Evolutionary conservation across 2,329 filamentous ascomycete species (phyloP), one percentile per base, ranked within the genome.

Genomic region (Botrytis elliptica): DNA sequence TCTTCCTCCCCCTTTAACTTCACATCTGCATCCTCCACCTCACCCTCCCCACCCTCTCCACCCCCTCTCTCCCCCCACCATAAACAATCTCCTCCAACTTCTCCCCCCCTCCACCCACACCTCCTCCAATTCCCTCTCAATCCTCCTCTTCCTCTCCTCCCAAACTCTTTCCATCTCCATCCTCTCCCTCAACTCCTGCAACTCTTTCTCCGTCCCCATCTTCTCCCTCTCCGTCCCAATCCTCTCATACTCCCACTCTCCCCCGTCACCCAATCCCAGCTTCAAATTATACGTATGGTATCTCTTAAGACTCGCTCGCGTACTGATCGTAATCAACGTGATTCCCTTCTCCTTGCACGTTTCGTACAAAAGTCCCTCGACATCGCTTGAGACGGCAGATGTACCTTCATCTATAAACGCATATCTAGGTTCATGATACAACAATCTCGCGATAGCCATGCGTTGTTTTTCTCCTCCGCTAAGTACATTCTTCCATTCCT

Each of bases 401-500:
- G 96, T 99, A 12, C 94, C 95, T 83, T 99, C 96, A 76, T 99
- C 96, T 73, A 99, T 90, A 79, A 99, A 94, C 3, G 94, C 96
- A 81, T 97, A 99, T 75, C 92, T 88, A 25, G 96, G 96, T 84
- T 98, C 95, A 80, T 99, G 96, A 80, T 99, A 99, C 59, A 98
- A 85, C 68, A 99, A 82, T 63, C 96, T 87, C 6, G 97, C 95
- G 79, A 99, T 94, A 0, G 90, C 94, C 88, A 99, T 93, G 36
- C 96, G 88, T 84, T 99, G 96, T 85, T 99, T 99, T 86, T 99
- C 96, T 20, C 96, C 96, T 57, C 96, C 96, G 77, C 92, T 95
- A n/a, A 99, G 86, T 7, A 99, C 94, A 78, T 98, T 95, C 84
- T 98, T 98, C 96, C 96, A 99, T 81, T 97, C 95, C 83, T 99